Evolutionary conservation across 129 eudicot species (phyloP), one percentile per base, ranked within the genome.

Genomic region (Helichrysum umbraculigerum): DNA sequence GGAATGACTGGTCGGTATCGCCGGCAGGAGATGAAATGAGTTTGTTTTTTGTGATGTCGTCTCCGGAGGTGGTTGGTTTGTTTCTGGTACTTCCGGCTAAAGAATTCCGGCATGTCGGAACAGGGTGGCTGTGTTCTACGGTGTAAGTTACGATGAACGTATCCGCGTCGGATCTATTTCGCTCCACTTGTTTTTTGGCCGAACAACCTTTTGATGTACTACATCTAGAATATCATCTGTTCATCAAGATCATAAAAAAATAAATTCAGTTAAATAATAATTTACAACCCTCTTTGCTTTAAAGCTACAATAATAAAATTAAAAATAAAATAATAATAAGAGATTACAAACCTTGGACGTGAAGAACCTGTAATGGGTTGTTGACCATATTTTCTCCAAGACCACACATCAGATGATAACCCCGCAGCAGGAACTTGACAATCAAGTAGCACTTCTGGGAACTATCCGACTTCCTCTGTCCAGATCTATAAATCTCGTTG

Each of bases 351-450:
- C 98, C 98, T 94, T 74, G 98, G 98, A 75, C 89, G 91, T n/a
- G 98, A 97, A 75, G 98, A 94, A 78, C 98, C 98, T 78, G 91
- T 94, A n/a, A 94, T 94, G 82, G 98, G 98, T 73, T 94, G 91
- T 79, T 94, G 97, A 34, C 98, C 98, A 84, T 94, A 91, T 86
- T 94, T 94, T 78, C 98, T 87, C 98, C 98, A 94, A 60, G 97
- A 92, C 98, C 98, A 94, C 86, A 87, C 82, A 81, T 94, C 98
- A 11, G 96, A 85, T 54, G 98, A 91, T 77, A 94, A 83, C 41
- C 89, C 96, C 69, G 91, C 98, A 52, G 96, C 97, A 39, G 98
- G 90, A 17, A 94, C 97, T 77, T 94, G 96, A 21, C 97, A 89
- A 14, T n/a, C n/a, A n/a, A n/a, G n/a, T n/a, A n/a, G n/a, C n/a